Evolutionary conservation across 2,329 filamentous ascomycete species (phyloP), one percentile per base, ranked within the genome.

Genomic region (Calonectria pseudoturangicola): DNA sequence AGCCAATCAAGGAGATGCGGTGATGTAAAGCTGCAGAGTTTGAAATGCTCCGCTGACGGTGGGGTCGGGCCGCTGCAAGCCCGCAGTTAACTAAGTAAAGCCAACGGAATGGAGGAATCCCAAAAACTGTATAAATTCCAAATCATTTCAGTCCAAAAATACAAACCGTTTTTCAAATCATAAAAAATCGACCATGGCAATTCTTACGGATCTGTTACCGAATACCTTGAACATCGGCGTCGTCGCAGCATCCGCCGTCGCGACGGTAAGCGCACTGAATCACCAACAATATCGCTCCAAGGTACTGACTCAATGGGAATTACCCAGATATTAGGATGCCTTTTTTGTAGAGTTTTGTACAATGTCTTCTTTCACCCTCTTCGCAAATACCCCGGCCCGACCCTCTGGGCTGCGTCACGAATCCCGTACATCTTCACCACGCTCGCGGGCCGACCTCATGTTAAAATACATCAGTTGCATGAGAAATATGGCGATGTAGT

Each of bases 401-500:
- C 18, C 16, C 18, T 18, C 9, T 47, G 43, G 43, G 43, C 43
- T 10, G n/a, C n/a, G 6, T 21, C 43, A 9, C 43, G 18, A 21
- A 47, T 47, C 5, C 43, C 43, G 43, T 47, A 47, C 43, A 47
- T 21, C 16, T 10, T 21, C 4, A 21, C 16, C 3, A 9, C n/a
- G 2, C 18, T 47, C 43, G 4, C 18, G 8, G 43, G 43, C 8
- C 18, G n/a, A 4, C 10, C 43, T 6, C 43, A 47, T 10, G 8
- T 47, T n/a, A 25, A 10, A 47, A 47, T 47, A 21, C 43, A 18
- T 8, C 36, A 62, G 8, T 43, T 77, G 9, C 80, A 82, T 27
- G 51, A 77, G 12, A 56, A 64, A 36, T 82, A 82, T 41, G 81
- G 81, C 3, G 67, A 77, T 28, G 81, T 87, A 0, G 81, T 88